Base-by-base conservation (phyloP, 768 basidiomycete genomes). In the Boletus tomentosulus region DNA sequence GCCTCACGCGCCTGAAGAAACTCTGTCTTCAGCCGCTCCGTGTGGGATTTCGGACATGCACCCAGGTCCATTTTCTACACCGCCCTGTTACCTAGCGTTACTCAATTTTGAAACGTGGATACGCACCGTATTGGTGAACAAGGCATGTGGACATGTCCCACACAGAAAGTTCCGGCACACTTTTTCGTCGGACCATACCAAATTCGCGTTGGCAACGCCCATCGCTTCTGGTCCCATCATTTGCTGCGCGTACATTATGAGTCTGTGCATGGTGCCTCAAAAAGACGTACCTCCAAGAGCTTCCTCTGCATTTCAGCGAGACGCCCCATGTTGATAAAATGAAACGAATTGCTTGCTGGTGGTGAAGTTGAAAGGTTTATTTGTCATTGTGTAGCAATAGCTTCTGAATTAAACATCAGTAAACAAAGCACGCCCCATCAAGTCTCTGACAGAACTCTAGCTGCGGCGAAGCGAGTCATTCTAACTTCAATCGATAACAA, bases 201-300 rank as follows among this genome's bases (percentile, higher is more conserved):
- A 78, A 74, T 98, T 95, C 60, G 88, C 86, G 62, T 91, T 92
- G 43, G 90, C 85, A 42, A 94, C 86, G 63, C 97, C 97, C 92
- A 99, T 96, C 19, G 97, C 94, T 75, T 99, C 96, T 44, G 96
- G 90, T n/a, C 93, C 96, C 95, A 98, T 98, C 93, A 96, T 97
- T 95, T 97, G 95, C 95, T 97, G 58, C 48, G 56, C 55, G 43
- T 16, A 33, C 31, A 28, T 58, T 45, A 62, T 39, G 15, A 47
- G 24, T 27, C 34, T 42, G 9, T 27, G 19, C 53, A 41, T 9
- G 51, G 52, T 46, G 44, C 2, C 19, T 48, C 37, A 16, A 71
- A 76, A 76, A 78, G 53, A 77, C 72, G n/a, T 60, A 79, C 82
- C 74, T 82, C 78, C 48, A 83, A 70, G 73, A 98, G 89, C 87